Percentiles rank a stretch among this genome's conserved stretches.
Evolutionary conservation across 257 asterid species (phyloP).

Genomic region (Ajuga chamaepitys): DNA sequence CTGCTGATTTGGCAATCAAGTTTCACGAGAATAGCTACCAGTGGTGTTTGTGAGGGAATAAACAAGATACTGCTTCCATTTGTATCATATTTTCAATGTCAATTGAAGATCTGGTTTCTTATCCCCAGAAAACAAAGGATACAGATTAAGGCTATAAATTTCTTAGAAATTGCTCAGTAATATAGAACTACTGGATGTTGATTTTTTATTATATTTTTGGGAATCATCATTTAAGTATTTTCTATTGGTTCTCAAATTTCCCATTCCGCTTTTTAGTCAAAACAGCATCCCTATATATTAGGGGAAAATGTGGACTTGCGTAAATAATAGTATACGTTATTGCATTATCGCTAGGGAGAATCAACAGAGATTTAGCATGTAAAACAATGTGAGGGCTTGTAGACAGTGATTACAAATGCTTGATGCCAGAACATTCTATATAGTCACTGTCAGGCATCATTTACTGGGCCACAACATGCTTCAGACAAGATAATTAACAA

Average conservation of each 20-base stretch:
- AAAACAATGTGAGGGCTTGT: neutral
- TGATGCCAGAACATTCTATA: neutral
- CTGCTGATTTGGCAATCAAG: constrained; percentile 9
- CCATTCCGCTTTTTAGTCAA: neutral
- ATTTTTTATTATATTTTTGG: neutral
- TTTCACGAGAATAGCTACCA: neutral
- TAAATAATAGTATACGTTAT: neutral
- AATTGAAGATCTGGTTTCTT: no score
- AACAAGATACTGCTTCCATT: no score
- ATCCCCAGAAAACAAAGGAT: no score
- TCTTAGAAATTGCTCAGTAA: neutral
- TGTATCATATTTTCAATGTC: no score
- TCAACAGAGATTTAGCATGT: neutral
- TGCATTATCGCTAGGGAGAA: neutral
- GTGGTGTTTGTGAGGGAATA: neutral
- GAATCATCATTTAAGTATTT: neutral
- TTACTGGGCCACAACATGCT: neutral
- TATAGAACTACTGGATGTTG: neutral
- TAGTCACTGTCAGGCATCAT: neutral
- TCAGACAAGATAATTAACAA: neutral
- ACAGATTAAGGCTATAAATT: no score
- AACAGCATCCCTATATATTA: neutral
- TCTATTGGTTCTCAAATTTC: neutral
- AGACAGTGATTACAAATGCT: neutral
- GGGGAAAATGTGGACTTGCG: neutral